Evolutionary conservation across 495 filamentous ascomycete genomes (phyloP).

Genomic region (Hypoxylon lienhwacheense): DNA sequence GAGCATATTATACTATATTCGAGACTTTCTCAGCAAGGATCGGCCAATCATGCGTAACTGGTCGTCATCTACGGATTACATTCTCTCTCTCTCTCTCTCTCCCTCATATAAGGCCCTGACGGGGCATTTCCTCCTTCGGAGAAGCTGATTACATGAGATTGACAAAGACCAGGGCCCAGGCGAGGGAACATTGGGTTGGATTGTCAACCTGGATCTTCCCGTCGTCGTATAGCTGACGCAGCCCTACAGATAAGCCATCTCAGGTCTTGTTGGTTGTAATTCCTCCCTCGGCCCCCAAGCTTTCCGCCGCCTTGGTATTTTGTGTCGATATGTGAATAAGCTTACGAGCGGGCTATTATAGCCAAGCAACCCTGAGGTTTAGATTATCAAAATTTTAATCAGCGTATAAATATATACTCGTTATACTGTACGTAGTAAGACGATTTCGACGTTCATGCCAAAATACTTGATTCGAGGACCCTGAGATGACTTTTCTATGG

Average conservation of each 20-base stretch:
- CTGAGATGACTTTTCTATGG: background rate
- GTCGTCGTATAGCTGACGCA: constrained; percentile 37
- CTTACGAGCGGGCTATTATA: constrained; percentile 12
- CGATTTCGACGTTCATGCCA: too few relatives aligned
- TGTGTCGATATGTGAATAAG: constrained; percentile 25
- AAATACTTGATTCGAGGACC: constrained; percentile 3
- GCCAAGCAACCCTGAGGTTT: too few relatives aligned
- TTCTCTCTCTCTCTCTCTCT: too few relatives aligned
- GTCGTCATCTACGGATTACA: constrained; percentile 5
- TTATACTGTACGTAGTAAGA: too few relatives aligned
- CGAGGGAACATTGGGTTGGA: constrained; percentile 26
- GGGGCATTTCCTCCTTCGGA: background rate
- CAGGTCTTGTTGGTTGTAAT: constrained; percentile 24
- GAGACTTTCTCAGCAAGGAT: constrained; percentile 21
- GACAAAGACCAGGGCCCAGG: constrained; percentile 26
- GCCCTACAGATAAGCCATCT: constrained; percentile 39
- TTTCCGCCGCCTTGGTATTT: constrained; percentile 24
- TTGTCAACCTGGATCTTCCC: constrained; percentile 33
- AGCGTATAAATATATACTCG: too few relatives aligned
- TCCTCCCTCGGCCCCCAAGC: constrained; percentile 25
- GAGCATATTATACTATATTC: constrained; percentile 37
- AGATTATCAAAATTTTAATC: constrained; percentile 13
- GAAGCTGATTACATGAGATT: constrained; percentile 26
- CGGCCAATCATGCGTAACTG: constrained; percentile 10
- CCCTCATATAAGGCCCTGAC: constrained; percentile 1